phyloP scores from a whole-genome alignment of 352 stramenopile genomes.

The Phytopythium delawarense region DNA sequence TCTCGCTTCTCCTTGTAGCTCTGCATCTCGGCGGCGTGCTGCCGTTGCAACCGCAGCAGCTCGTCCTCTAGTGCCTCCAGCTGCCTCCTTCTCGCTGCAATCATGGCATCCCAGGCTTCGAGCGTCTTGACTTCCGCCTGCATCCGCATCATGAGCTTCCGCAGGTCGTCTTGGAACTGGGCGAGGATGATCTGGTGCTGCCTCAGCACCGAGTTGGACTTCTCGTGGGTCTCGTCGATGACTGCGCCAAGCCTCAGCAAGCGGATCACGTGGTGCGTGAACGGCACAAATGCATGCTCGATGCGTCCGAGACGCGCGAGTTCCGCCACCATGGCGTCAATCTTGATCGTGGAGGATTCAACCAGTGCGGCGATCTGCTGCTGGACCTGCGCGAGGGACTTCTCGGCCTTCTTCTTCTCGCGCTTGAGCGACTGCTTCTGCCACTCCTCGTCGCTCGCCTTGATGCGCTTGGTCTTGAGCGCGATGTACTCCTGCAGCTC shows the following conservation, averaged over 20 bases:
- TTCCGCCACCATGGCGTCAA: constrained; percentile 61
- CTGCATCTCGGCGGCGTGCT: constrained; percentile 61
- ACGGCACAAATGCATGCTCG: constrained; percentile 72
- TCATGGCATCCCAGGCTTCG: constrained; percentile 70
- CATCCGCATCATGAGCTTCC: constrained; percentile 43
- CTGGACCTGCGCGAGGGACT: constrained; percentile 52
- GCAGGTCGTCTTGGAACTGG: constrained; percentile 57
- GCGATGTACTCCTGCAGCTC: constrained; percentile 74
- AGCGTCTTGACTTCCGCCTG: constrained; percentile 45
- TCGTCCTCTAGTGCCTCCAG: constrained; percentile 56
- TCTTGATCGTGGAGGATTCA: constrained; percentile 42
- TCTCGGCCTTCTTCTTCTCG: constrained; percentile 76
- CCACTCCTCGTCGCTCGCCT: constrained; percentile 74
- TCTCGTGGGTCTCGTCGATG: constrained; percentile 33
- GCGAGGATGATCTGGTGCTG: constrained; percentile 40
- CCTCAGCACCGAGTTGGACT: constrained; percentile 34
- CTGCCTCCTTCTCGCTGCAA: constrained; percentile 51
- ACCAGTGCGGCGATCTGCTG: constrained; percentile 39
- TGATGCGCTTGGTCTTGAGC: constrained; percentile 74
- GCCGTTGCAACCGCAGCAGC: constrained; percentile 42
- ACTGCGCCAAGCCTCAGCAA: constrained; percentile 35
- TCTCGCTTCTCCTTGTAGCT: constrained; percentile 57
- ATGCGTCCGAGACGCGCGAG: constrained; percentile 55
- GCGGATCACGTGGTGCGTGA: constrained; percentile 67
- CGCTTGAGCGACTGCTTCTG: constrained; percentile 79